Evolutionary conservation across 805 yeast species (phyloP).

Genomic region (Yamadazyma sp.): DNA sequence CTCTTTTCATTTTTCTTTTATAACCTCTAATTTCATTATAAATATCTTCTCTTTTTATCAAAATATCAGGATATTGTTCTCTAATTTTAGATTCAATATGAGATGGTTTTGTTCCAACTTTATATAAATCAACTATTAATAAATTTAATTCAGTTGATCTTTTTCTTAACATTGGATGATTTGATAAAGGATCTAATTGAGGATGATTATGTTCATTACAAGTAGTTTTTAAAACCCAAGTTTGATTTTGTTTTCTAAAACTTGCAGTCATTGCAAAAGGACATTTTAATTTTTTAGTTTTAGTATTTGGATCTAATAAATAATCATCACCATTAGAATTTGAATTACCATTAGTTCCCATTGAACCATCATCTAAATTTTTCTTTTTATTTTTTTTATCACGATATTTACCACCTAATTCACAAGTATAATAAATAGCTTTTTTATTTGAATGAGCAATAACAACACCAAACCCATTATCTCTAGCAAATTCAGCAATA

Average conservation of each 20-base stretch:
- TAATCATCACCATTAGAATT: slow-evolving; percentile 15
- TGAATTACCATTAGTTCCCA: slow-evolving; percentile 15
- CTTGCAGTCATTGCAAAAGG: slow-evolving; percentile 60
- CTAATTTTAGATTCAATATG: slow-evolving; percentile 51
- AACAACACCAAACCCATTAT: slow-evolving; percentile 57
- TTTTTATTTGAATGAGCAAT: slow-evolving; percentile 57
- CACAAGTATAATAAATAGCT: slow-evolving; percentile 59
- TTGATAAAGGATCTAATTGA: slow-evolving; percentile 51
- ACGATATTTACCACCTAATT: slow-evolving; percentile 54
- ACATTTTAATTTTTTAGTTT: slow-evolving; percentile 52
- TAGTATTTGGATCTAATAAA: slow-evolving; percentile 38
- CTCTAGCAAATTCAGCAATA: slow-evolving; percentile 53
- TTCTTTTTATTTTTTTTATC: slow-evolving; percentile 41
- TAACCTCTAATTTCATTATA: slow-evolving; percentile 56
- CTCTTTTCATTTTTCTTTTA: slow-evolving; percentile 48
- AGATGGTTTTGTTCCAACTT: slow-evolving; percentile 54
- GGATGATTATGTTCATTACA: slow-evolving; percentile 60
- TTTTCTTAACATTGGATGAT: slow-evolving; percentile 57
- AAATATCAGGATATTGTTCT: slow-evolving; percentile 50
- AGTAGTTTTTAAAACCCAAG: slow-evolving; percentile 52
- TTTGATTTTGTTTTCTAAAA: slow-evolving; percentile 46
- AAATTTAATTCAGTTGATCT: slow-evolving; percentile 50
- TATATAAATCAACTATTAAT: slow-evolving; percentile 49
- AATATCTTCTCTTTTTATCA: slow-evolving; percentile 56
- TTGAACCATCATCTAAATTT: slow-evolving; percentile 15